phyloP scores from a whole-genome alignment of 1,139 yeast genomes.

The Lodderomyces jiufengensis region DNA sequence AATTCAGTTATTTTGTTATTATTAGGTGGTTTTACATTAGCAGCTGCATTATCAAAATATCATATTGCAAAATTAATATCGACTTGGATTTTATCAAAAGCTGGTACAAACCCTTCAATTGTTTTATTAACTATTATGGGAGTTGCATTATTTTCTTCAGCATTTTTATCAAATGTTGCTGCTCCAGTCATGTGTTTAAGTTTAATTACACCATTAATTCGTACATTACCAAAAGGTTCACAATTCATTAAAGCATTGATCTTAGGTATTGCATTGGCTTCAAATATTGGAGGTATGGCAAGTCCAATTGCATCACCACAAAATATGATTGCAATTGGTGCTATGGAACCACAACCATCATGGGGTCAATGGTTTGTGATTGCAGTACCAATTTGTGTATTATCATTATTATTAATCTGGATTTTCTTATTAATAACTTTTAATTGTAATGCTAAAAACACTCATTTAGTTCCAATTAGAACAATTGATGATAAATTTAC shows the following conservation, averaged over 20 bases:
- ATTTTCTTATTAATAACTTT: constrained; percentile 53
- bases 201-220: constrained; percentile 58
- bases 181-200: constrained; percentile 74
- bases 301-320: constrained; percentile 82
- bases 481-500: constrained; percentile 60
- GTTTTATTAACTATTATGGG: constrained; percentile 63
- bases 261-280: constrained; percentile 68
- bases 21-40: constrained; percentile 70
- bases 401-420: constrained; percentile 58
- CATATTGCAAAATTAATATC: constrained; percentile 67
- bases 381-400: constrained; percentile 59
- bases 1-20: constrained; percentile 67
- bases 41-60: constrained; percentile 69
- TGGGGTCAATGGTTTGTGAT: constrained; percentile 80
- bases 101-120: constrained; percentile 65
- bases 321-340: constrained; percentile 69
- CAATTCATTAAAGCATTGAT: constrained; percentile 62
- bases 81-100: constrained; percentile 58
- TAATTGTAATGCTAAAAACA: constrained; percentile 41
- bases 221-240: constrained; percentile 59
- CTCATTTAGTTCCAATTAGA: constrained; percentile 47
- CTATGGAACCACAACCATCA: constrained; percentile 61
- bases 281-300: constrained; percentile 75
- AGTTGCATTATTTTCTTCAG: constrained; percentile 64
- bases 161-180: constrained; percentile 81